phyloP scores from a whole-genome alignment of 2,329 filamentous ascomycete genomes.

The Fusarium sp. region DNA sequence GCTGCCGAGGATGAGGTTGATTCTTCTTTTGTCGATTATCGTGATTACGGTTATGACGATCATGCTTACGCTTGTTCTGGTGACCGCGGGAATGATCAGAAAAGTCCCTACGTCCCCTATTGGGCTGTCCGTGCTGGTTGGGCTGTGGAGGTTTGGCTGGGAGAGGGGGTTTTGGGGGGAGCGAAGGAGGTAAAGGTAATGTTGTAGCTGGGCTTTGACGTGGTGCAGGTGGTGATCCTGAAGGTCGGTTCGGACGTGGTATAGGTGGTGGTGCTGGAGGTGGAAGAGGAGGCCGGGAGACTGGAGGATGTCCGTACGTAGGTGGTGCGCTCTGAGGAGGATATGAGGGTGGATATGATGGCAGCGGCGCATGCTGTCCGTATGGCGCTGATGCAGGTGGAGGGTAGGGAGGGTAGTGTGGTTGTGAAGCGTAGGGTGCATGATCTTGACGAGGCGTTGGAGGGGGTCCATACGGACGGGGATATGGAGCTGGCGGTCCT shows the following conservation, averaged over 20 bases:
- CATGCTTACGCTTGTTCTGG: constrained; percentile 52
- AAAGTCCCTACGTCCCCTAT: constrained; percentile 47
- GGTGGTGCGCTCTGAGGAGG: constrained; percentile 41
- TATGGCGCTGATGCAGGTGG: constrained; percentile 39
- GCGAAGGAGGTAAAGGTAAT: constrained; percentile 45
- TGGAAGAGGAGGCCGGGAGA: constrained; percentile 27
- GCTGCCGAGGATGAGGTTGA: constrained; percentile 35
- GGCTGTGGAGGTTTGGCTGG: constrained; percentile 52
- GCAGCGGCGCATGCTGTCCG: constrained; percentile 37
- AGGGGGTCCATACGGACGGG: constrained; percentile 44
- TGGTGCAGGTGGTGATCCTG: constrained; percentile 35
- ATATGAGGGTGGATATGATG: constrained; percentile 44
- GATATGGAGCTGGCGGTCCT: constrained; percentile 37
- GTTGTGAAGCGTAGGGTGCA: constrained; percentile 39
- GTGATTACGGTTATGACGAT: constrained; percentile 53
- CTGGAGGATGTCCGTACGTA: constrained; percentile 37
- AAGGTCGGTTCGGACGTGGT: constrained; percentile 28
- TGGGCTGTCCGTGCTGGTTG: constrained; percentile 32
- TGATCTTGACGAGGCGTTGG: constrained; percentile 37
- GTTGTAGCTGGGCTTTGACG: constrained; percentile 38
- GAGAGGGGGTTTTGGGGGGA: constrained; percentile 55
- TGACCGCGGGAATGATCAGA: constrained; percentile 50
- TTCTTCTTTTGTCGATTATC: constrained; percentile 51
- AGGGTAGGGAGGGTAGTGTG: constrained; percentile 41
- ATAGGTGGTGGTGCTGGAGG: constrained; percentile 33